Evolutionary conservation across 108 stramenopile species (phyloP), one percentile per base, ranked within the genome.

Genomic region (Cafeteria roenbergensis): DNA sequence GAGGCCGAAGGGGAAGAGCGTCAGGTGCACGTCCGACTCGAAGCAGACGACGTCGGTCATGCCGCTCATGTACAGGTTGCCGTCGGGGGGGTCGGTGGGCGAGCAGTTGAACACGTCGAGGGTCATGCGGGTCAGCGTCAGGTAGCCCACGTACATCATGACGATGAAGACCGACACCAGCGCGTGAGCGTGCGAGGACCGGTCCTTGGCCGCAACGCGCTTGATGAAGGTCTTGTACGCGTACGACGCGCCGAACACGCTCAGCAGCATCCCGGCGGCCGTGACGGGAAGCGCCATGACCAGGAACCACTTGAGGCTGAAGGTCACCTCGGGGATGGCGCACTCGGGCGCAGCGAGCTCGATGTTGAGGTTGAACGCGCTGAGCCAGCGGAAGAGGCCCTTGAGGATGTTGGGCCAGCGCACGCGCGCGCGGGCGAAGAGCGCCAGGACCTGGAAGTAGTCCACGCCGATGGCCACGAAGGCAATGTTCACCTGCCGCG

Each of bases 291-390:
- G 30, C n/a, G 53, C 25, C 62, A 51, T 34, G 36, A 66, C 56
- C 3, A 58, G 50, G 24, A 50, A 57, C 75, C 75, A 75, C 60
- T 75, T 75, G 37, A 36, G 36, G 27, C 58, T 67, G 58, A 60
- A 75, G 38, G 53, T 48, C 21, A 72, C 38, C n/a, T 53, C 64
- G 17, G 71, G 63, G 25, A 51, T 58, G 28, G 54, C 29, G 58
- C 75, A 75, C 63, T 71, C 71, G 2, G 69, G 69, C 38, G 70
- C 75, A 2, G 53, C 59, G 3, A 75, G n/a, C 53, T 75, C 75
- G 28, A 75, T 68, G 65, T 75, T 75, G 57, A 75, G 38, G 0
- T 70, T 64, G 36, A 75, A 71, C 28, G 56, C 52, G 30, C 33
- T 35, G 22, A 73, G 57, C 2, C 57, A 34, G 61, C 51, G 67